Percentiles rank a stretch among this genome's conserved stretches.
These are phyloP conservation scores for Xylaria sp. DNA, from an alignment of 2,329 filamentous ascomycete genomes.

Conservation along the genomic window DNA sequence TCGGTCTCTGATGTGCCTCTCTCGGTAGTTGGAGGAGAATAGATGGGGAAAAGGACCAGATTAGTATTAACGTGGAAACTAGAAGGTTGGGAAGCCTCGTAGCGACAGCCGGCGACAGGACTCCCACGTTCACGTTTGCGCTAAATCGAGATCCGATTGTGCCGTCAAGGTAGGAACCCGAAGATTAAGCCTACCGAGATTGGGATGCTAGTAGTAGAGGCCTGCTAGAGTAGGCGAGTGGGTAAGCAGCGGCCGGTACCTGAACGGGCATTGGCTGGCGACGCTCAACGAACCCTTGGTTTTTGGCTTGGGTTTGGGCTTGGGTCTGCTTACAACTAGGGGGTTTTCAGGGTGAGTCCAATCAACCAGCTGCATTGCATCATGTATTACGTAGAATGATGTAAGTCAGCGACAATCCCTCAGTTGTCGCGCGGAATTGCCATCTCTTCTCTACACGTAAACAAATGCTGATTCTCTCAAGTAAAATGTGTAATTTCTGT, in stretches of 20 bases:
- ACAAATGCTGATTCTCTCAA: too few species aligned
- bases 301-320: too few species aligned
- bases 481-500: too few species aligned
- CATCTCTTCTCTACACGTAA: too few species aligned
- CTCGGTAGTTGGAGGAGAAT: too few species aligned
- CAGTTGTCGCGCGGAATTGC: neutral
- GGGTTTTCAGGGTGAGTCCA: neutral
- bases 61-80: neutral
- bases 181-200: neutral
- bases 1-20: too few species aligned
- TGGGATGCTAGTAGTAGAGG: neutral
- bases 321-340: too few species aligned
- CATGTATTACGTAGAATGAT: conserved; percentile 22
- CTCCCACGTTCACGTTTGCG: neutral
- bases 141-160: neutral
- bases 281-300: neutral
- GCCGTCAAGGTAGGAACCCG: neutral
- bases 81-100: neutral
- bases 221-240: neutral
- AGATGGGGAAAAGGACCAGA: neutral
- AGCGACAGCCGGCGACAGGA: too few species aligned
- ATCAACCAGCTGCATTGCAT: conserved; percentile 19
- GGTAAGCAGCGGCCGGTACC: conserved; percentile 6
- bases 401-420: conserved; percentile 4
- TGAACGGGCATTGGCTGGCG: conserved; percentile 3